Evolutionary conservation across 164 flowering plant species (phyloP), one percentile per base, ranked within the genome.

Genomic region (Piper betle): DNA sequence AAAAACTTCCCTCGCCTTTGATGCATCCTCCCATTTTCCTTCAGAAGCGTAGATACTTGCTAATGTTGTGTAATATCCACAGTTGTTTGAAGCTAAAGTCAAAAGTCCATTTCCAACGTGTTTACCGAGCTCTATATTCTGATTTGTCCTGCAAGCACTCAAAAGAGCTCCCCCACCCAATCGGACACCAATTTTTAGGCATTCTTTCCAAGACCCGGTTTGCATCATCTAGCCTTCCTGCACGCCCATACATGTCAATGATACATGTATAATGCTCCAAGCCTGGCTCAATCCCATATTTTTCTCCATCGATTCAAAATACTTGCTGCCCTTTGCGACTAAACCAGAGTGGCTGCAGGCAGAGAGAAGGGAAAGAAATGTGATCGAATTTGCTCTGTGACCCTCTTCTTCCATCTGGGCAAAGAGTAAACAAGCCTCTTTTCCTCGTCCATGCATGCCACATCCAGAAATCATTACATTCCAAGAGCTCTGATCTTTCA

Each of bases 171-270:
- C 57, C 57, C 18, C 3, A 37, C 15, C 6, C 12, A 67, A 64
- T 68, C 63, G 62, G 65, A 73, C 37, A 68, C 57, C 25, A 64
- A 67, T 37, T 38, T 40, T 65, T 57, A 33, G 60, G 64, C 50
- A 66, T 46, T 38, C 58, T 61, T 11, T 66, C 55, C 11, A 73
- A 69, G 56, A 71, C 52, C 37, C 42, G 58, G 53, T 68, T 71
- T 4, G 78, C 81, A 64, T 78, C 81, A 52, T 78, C 75, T 15
- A 77, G 50, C 64, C 72, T 72, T 65, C 78, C 76, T n/a, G 74
- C 78, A 19, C 76, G 65, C 46, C 74, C 75, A 64, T 72, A 68
- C 78, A 77, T 72, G 59, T 72, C 78, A 25, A 77, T 67, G 57
- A 77, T 66, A 64, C 79, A 71, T 19, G 78, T 73, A 59, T 67